Evolutionary conservation across 768 basidiomycete species (phyloP).

Genomic region (Chalciporus chontae): DNA sequence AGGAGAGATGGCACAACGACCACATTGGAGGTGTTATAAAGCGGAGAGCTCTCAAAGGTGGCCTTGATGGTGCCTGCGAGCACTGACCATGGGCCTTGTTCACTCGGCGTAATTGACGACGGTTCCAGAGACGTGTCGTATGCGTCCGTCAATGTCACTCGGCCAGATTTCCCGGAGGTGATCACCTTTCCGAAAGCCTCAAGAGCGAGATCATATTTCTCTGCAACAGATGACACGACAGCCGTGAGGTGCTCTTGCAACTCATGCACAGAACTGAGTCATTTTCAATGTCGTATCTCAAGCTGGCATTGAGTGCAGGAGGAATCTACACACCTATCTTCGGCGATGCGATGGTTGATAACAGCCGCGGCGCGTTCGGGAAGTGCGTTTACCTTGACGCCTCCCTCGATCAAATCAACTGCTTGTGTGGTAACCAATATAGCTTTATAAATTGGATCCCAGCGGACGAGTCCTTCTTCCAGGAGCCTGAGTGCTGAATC

Average conservation of each 20-base stretch:
- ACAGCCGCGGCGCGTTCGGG: conserved; percentile 51
- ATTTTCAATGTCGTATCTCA: too few relatives aligned
- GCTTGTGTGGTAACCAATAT: conserved; percentile 69
- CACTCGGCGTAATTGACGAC: conserved; percentile 38
- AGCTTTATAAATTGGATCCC: conserved; percentile 28
- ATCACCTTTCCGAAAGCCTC: conserved; percentile 50
- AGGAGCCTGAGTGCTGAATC: conserved; percentile 48
- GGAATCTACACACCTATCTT: conserved; percentile 42
- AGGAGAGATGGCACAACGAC: conserved; percentile 13
- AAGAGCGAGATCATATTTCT: conserved; percentile 53
- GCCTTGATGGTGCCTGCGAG: too few relatives aligned
- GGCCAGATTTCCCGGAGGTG: conserved; percentile 38
- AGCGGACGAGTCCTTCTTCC: conserved; percentile 28
- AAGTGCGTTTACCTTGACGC: conserved; percentile 72
- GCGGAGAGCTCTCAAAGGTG: conserved; percentile 21
- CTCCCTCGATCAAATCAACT: conserved; percentile 59
- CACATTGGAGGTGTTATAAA: conserved; percentile 3
- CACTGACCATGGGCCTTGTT: too few relatives aligned
- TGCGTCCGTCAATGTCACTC: conserved; percentile 47
- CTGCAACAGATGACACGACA: conserved; percentile 41
- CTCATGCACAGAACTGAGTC: conserved; percentile 15
- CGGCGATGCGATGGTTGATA: conserved; percentile 68
- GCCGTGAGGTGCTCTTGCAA: conserved; percentile 16
- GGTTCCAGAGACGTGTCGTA: conserved; percentile 53
- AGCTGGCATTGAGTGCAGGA: too few relatives aligned